These are phyloP conservation scores for Lecanosticta acicola DNA, from an alignment of 2,329 filamentous ascomycete genomes.

Conservation along the genomic window DNA sequence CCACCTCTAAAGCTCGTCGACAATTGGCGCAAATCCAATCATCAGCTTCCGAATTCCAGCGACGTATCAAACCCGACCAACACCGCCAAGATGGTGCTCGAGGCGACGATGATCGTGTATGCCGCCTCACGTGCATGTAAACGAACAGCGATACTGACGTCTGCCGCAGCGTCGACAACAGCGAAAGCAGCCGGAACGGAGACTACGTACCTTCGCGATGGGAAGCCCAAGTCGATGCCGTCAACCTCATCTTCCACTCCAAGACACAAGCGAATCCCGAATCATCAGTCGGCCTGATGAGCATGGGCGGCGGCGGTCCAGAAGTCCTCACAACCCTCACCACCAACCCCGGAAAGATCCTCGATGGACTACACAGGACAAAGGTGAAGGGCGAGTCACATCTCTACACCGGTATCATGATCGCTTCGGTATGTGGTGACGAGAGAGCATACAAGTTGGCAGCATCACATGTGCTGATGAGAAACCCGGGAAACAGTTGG, in stretches of 20 bases:
- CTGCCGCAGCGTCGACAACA: slow-evolving; percentile 79
- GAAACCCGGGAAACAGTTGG: slow-evolving; percentile 57
- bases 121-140: slow-evolving; percentile 8
- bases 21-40: too few species aligned
- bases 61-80: neutral
- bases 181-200: slow-evolving; percentile 95
- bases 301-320: slow-evolving; percentile 88
- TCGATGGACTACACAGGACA: slow-evolving; percentile 85
- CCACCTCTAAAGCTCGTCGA: too few species aligned
- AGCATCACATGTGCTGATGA: neutral
- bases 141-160: slow-evolving; percentile 20
- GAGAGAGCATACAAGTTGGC: neutral
- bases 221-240: slow-evolving; percentile 92
- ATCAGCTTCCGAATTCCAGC: too few species aligned
- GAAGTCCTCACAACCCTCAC: slow-evolving; percentile 96
- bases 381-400: slow-evolving; percentile 89
- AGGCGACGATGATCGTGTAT: slow-evolving; percentile 95
- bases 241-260: slow-evolving; percentile 89
- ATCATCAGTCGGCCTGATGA: slow-evolving; percentile 96
- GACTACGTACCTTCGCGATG: slow-evolving; percentile 87
- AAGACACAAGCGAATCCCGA: slow-evolving; percentile 95
- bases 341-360: slow-evolving; percentile 90
- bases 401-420: slow-evolving; percentile 88
- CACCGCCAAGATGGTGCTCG: slow-evolving; percentile 79
- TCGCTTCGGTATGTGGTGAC: slow-evolving; percentile 68